phyloP scores from a whole-genome alignment of 2,329 filamentous ascomycete species.

The Epichloe gansuensis region DNA sequence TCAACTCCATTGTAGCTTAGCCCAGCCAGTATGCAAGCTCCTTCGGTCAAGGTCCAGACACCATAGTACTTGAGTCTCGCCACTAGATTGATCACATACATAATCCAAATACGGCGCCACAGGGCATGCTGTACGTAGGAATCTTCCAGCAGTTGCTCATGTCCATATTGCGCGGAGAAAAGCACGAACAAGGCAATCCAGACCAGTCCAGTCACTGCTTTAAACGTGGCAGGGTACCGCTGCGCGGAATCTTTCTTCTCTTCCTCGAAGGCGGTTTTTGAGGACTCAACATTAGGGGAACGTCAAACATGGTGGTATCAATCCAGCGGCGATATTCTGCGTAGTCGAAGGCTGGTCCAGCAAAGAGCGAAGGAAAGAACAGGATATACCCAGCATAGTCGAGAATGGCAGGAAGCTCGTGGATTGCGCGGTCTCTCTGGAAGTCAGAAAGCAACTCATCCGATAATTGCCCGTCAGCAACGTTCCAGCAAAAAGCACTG shows the following conservation, averaged over 20 bases:
- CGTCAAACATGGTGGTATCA: conserved; percentile 86
- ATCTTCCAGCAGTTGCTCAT: conserved; percentile 50
- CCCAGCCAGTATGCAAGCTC: conserved; percentile 84
- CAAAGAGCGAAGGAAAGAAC: conserved; percentile 87
- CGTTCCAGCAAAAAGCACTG: conserved; percentile 93
- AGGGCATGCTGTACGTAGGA: conserved; percentile 57
- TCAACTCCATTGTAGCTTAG: conserved; percentile 93
- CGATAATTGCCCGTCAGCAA: conserved; percentile 78
- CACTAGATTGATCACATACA: conserved; percentile 76
- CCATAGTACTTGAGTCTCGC: conserved; percentile 91
- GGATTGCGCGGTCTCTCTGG: conserved; percentile 72
- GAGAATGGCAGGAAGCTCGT: conserved; percentile 59
- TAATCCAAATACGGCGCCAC: conserved; percentile 58
- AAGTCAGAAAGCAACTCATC: conserved; percentile 71
- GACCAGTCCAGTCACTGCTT: conserved; percentile 57
- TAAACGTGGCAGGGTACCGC: conserved; percentile 69
- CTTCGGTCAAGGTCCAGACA: conserved; percentile 87
- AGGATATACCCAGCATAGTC: conserved; percentile 86
- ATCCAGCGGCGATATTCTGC: conserved; percentile 88
- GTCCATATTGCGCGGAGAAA: conserved; percentile 55
- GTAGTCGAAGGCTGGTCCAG: conserved; percentile 88
- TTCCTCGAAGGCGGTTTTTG: conserved; percentile 78
- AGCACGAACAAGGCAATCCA: conserved; percentile 75
- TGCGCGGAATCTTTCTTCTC: conserved; percentile 85
- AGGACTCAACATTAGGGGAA: conserved; percentile 67